phyloP scores from a whole-genome alignment of 139 green algal genomes.

The Ettlia oleoabundans region DNA sequence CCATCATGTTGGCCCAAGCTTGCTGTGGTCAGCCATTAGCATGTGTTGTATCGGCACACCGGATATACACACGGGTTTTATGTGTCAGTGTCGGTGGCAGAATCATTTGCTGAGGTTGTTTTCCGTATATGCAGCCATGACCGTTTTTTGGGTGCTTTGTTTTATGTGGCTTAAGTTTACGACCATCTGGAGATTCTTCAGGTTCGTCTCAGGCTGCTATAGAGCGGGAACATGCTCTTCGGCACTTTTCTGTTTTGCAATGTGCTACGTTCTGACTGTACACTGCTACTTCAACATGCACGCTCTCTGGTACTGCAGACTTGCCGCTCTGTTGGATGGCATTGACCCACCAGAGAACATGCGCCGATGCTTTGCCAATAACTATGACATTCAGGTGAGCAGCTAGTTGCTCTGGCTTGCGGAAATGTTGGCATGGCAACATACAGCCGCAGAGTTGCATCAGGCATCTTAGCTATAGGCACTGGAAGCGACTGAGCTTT shows the following conservation, averaged over 20 bases:
- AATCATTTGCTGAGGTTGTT: too few species aligned
- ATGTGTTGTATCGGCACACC: background rate
- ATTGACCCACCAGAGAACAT: conserved; percentile 94
- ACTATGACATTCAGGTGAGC: conserved; percentile 90
- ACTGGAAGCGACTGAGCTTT: too few species aligned
- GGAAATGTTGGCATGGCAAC: too few species aligned
- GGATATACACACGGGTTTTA: too few species aligned
- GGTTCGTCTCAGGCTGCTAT: background rate
- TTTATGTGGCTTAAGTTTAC: conserved; percentile 97
- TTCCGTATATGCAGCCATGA: conserved; percentile 64
- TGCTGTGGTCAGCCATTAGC: too few species aligned
- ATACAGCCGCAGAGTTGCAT: too few species aligned
- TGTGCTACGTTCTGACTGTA: background rate
- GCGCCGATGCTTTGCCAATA: conserved; percentile 91
- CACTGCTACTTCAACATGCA: background rate
- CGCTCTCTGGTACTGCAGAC: background rate
- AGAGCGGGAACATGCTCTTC: too few species aligned
- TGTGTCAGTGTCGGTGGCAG: too few species aligned
- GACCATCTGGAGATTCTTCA: conserved; percentile 84
- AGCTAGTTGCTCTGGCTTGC: too few species aligned
- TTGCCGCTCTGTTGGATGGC: conserved; percentile 80
- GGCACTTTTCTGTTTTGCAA: too few species aligned
- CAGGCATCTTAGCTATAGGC: too few species aligned
- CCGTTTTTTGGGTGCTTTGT: conserved; percentile 85
- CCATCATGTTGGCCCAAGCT: too few species aligned